Percentiles rank a stretch among this genome's conserved stretches.
These are phyloP conservation scores for Ettlia oleoabundans DNA, from an alignment of 139 green algal genomes.

Conservation along the genomic window DNA sequence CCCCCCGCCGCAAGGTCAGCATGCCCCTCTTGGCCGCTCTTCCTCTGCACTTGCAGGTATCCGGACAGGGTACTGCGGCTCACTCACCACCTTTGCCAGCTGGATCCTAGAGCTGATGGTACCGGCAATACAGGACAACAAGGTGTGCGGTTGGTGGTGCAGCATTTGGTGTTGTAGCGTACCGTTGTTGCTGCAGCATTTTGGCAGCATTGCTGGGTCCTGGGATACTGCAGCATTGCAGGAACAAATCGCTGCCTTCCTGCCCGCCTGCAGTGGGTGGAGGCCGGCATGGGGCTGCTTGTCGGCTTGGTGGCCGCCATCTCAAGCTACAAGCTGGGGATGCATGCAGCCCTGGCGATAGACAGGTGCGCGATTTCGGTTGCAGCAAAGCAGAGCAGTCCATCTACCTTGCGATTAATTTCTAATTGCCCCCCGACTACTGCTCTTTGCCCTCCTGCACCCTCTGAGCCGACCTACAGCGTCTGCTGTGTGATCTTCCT, in stretches of 20 bases:
- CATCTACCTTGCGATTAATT: no score
- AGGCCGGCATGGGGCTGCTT: conserved; percentile 39
- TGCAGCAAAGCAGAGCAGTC: no score
- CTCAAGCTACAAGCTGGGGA: conserved; percentile 56
- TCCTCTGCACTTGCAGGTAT: conserved; percentile 52
- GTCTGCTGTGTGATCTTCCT: no score
- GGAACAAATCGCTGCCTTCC: no score
- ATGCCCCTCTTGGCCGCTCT: neutral
- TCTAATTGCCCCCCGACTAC: no score
- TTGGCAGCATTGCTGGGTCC: no score
- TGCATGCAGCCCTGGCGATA: conserved; percentile 60
- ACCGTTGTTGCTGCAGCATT: no score
- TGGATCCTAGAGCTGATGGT: conserved; percentile 73
- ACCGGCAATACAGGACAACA: conserved; percentile 47
- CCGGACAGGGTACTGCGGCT: conserved; percentile 85
- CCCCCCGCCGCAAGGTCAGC: neutral
- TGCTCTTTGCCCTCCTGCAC: no score
- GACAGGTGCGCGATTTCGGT: conserved; percentile 45
- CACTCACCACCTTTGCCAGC: conserved; percentile 85
- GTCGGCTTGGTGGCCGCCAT: conserved; percentile 60
- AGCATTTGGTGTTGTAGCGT: no score
- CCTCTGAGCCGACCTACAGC: no score
- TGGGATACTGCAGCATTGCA: no score
- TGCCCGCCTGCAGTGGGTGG: conserved; percentile 49
- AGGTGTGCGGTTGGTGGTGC: no score